These are phyloP conservation scores for Chaetothyriales sp. DNA, from an alignment of 2,329 filamentous ascomycete genomes.

Conservation along the genomic window DNA sequence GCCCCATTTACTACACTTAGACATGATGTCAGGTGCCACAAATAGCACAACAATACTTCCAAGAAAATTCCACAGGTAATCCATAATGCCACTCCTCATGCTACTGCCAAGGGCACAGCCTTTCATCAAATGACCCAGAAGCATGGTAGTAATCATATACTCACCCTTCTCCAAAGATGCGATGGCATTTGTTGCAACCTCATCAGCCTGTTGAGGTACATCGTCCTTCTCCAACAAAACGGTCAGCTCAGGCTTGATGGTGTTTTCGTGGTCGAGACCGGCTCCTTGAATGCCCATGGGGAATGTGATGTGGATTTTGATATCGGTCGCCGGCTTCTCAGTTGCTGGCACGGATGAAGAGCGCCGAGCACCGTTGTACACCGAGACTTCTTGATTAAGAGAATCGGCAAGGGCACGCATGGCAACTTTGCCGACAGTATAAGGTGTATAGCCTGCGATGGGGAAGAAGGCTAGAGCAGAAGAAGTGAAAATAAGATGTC, in stretches of 20 bases:
- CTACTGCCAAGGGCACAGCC: conserved; percentile 41
- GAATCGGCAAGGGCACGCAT: conserved; percentile 70
- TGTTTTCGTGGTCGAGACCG: conserved; percentile 60
- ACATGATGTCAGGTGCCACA: conserved; percentile 41
- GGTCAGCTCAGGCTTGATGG: conserved; percentile 66
- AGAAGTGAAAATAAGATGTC: conserved; percentile 78
- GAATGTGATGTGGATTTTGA: conserved; percentile 67
- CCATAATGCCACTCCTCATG: conserved; percentile 35
- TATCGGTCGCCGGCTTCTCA: conserved; percentile 26
- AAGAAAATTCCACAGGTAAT: conserved; percentile 41
- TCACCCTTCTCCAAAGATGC: conserved; percentile 63
- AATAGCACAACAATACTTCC: conserved; percentile 40
- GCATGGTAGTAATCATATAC: conserved; percentile 62
- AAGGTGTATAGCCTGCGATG: conserved; percentile 67
- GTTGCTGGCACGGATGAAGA: not conserved
- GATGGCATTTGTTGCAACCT: conserved; percentile 57
- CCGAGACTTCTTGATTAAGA: conserved; percentile 64
- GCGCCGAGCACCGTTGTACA: conserved; percentile 57
- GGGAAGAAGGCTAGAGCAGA: conserved; percentile 62
- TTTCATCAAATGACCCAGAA: conserved; percentile 58
- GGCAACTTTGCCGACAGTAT: conserved; percentile 72
- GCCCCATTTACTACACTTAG: conserved; percentile 43
- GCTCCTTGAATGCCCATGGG: conserved; percentile 71
- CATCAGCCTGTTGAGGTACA: conserved; percentile 59
- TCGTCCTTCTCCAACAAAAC: conserved; percentile 69